Percentiles rank a stretch among this genome's conserved stretches.
phyloP scores from a whole-genome alignment of 1,284 basidiomycete genomes.

The Sporisorium reilianum region DNA sequence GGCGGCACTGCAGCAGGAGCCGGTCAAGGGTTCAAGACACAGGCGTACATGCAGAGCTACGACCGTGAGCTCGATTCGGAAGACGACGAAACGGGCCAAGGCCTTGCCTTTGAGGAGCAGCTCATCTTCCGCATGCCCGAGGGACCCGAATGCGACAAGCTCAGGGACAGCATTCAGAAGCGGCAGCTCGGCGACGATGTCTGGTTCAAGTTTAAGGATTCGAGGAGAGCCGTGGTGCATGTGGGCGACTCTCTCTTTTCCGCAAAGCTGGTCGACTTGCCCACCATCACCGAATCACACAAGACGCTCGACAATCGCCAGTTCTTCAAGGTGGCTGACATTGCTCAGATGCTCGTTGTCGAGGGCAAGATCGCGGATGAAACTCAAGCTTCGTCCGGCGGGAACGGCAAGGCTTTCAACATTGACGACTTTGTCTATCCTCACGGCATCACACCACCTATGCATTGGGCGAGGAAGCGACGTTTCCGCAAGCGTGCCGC shows the following conservation, averaged over 20 bases:
- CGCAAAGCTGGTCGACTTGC: slow-evolving; percentile 95
- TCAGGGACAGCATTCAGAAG: slow-evolving; percentile 76
- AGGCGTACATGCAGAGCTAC: slow-evolving; percentile 68
- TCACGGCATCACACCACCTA: slow-evolving; percentile 93
- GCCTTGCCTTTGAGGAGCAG: slow-evolving; percentile 93
- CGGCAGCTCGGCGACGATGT: slow-evolving; percentile 84
- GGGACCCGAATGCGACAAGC: slow-evolving; percentile 73
- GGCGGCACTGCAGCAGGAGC: slow-evolving; percentile 45
- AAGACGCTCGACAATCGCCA: slow-evolving; percentile 92
- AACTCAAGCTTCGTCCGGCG: slow-evolving; percentile 80
- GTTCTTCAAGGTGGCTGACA: slow-evolving; percentile 98
- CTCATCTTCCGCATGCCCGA: slow-evolving; percentile 92
- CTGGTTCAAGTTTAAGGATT: slow-evolving; percentile 98
- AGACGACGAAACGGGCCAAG: slow-evolving; percentile 77
- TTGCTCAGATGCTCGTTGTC: slow-evolving; percentile 76
- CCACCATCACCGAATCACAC: slow-evolving; percentile 93
- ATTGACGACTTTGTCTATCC: slow-evolving; percentile 98
- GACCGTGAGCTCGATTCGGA: slow-evolving; percentile 96
- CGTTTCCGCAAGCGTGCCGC: slow-evolving; percentile 91
- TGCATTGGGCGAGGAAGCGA: slow-evolving; percentile 90
- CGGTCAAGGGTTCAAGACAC: slow-evolving; percentile 62
- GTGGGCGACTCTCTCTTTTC: slow-evolving; percentile 84
- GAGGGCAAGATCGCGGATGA: slow-evolving; percentile 60
- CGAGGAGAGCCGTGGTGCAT: slow-evolving; percentile 89
- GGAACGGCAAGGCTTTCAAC: slow-evolving; percentile 77